phyloP scores from a whole-genome alignment of 2,329 filamentous ascomycete genomes.

The Aspergillus ochraceus region DNA sequence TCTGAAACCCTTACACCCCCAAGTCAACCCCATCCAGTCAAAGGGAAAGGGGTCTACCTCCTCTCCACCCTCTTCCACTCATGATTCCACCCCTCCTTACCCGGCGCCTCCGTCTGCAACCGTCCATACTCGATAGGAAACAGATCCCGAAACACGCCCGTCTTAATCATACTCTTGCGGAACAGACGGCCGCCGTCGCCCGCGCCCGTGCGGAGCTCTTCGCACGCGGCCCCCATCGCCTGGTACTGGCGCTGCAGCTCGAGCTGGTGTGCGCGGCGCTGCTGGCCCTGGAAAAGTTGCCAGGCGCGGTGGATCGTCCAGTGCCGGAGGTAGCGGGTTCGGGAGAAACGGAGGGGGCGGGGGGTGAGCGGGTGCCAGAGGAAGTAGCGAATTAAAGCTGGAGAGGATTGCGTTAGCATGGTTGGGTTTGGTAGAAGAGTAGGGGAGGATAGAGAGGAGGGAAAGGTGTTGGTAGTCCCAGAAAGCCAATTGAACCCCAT shows the following conservation, averaged over 20 bases:
- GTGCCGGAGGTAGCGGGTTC: slow-evolving; percentile 84
- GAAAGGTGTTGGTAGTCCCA: background rate
- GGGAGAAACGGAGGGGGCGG: slow-evolving; percentile 81
- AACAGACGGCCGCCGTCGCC: slow-evolving; percentile 65
- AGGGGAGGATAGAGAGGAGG: background rate
- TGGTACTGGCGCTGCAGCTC: slow-evolving; percentile 79
- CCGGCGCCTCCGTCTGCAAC: slow-evolving; percentile 75
- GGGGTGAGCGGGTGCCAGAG: slow-evolving; percentile 68
- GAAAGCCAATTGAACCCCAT: background rate
- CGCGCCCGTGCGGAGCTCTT: slow-evolving; percentile 66
- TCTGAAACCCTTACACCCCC: no score
- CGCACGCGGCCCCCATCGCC: slow-evolving; percentile 80
- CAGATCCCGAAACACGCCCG: slow-evolving; percentile 71
- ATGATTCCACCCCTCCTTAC: slow-evolving; percentile 83
- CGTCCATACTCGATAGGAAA: slow-evolving; percentile 86
- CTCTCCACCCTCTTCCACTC: slow-evolving; percentile 69
- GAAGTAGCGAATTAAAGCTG: slow-evolving; percentile 69
- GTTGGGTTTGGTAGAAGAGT: background rate
- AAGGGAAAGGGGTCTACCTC: slow-evolving; percentile 13
- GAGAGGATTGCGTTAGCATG: slow-evolving; percentile 18
- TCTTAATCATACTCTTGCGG: slow-evolving; percentile 87
- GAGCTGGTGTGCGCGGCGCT: slow-evolving; percentile 62
- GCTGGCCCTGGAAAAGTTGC: slow-evolving; percentile 73
- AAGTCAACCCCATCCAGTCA: background rate
- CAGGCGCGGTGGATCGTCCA: slow-evolving; percentile 99